Evolutionary conservation across 495 filamentous ascomycete species (phyloP).

Genomic region (Sporormia fimetaria): DNA sequence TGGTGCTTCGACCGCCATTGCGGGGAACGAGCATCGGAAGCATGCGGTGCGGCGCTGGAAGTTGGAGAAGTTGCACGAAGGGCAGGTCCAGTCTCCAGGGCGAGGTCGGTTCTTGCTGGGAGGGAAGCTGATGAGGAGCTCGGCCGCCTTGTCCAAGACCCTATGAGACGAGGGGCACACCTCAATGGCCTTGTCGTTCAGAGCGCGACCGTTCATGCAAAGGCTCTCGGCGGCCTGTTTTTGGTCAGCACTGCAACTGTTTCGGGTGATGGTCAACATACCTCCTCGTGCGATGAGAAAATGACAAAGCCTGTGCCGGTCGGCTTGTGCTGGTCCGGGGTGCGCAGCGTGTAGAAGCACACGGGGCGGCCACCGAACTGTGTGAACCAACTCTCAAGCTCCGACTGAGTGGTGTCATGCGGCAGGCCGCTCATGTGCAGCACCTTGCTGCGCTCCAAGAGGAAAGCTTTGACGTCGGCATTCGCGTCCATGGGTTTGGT

Average conservation of each 20-base stretch:
- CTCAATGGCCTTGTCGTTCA: constrained; percentile 98
- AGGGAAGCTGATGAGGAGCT: constrained; percentile 91
- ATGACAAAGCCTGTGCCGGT: constrained; percentile 95
- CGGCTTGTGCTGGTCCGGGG: constrained; percentile 96
- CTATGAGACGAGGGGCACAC: constrained; percentile 93
- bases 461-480: constrained; percentile 91
- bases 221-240: constrained; percentile 67
- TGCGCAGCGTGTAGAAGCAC: constrained; percentile 96
- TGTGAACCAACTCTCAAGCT: constrained; percentile 98
- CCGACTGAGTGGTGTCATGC: constrained; percentile 95
- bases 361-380: constrained; percentile 98
- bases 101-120: constrained; percentile 96
- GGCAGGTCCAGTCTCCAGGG: constrained; percentile 97
- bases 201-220: constrained; percentile 95
- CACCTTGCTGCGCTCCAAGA: constrained; percentile 91
- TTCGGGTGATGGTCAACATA: constrained; percentile 38
- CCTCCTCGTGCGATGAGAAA: constrained; percentile 98
- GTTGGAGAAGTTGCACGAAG: constrained; percentile 82
- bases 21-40: constrained; percentile 97
- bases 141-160: constrained; percentile 86
- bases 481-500: constrained; percentile 92
- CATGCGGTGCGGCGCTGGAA: constrained; percentile 97
- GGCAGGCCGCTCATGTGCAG: constrained; percentile 94
- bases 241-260: constrained; percentile 2
- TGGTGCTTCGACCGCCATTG: constrained; percentile 63